phyloP scores from a whole-genome alignment of 441 rosid genomes.

The Theobroma grandiflorum region DNA sequence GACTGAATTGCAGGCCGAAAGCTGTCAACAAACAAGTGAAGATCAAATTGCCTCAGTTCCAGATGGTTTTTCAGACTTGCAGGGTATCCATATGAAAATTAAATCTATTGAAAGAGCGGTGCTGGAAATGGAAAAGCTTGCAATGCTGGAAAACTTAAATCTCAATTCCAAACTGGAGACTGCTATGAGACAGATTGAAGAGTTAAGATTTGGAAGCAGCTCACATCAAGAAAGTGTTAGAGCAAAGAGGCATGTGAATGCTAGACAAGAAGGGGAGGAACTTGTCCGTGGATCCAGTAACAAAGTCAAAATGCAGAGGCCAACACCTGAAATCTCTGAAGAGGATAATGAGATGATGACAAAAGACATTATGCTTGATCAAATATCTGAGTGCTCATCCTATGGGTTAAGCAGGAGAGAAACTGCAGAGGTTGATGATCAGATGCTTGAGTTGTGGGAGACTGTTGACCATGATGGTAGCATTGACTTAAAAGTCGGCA shows the following conservation, averaged over 20 bases:
- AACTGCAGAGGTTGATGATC: slow-evolving; percentile 57
- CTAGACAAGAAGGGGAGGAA: slow-evolving; percentile 38
- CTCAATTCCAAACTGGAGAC: slow-evolving; percentile 58
- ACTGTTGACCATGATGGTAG: slow-evolving; percentile 46
- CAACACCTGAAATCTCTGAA: slow-evolving; percentile 49
- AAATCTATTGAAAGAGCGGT: slow-evolving; percentile 70
- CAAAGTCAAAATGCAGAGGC: slow-evolving; percentile 44
- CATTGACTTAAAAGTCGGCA: slow-evolving; percentile 54
- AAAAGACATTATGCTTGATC: slow-evolving; percentile 95
- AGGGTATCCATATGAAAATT: slow-evolving; percentile 63
- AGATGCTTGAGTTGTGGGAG: slow-evolving; percentile 74
- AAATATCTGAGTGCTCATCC: slow-evolving; percentile 85
- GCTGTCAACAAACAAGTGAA: slow-evolving; percentile 40
- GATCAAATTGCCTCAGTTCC: slow-evolving; percentile 32
- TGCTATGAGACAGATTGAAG: slow-evolving; percentile 63
- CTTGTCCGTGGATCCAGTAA: slow-evolving; percentile 17
- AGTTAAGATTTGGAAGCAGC: slow-evolving; percentile 48
- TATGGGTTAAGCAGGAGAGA: slow-evolving; percentile 77
- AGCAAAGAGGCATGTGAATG: slow-evolving; percentile 38
- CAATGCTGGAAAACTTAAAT: slow-evolving; percentile 51
- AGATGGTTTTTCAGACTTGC: slow-evolving; percentile 51
- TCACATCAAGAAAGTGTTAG: slow-evolving; percentile 33
- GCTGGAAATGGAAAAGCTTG: slow-evolving; percentile 63
- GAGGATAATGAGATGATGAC: slow-evolving; percentile 72
- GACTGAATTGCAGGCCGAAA: slow-evolving; percentile 37